phyloP scores from a whole-genome alignment of 306 rosid species.

The Carpinus viminea region DNA sequence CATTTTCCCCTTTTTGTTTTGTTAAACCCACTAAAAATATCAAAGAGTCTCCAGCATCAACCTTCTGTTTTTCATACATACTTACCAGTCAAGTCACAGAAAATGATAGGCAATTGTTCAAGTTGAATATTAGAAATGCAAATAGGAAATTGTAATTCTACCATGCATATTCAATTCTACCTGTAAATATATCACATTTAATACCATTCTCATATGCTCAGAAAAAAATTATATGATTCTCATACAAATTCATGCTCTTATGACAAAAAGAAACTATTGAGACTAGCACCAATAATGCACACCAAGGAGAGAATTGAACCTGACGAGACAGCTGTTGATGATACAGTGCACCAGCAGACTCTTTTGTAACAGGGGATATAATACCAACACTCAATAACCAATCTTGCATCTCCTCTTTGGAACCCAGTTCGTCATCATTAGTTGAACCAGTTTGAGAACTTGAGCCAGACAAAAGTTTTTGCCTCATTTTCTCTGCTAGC shows the following conservation, averaged over 20 bases:
- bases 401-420: constrained; percentile 96
- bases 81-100: neutral
- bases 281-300: neutral
- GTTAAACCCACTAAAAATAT: neutral
- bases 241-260: constrained; percentile 12
- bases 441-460: constrained; percentile 55
- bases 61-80: neutral
- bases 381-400: constrained; percentile 95
- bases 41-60: neutral
- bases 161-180: neutral
- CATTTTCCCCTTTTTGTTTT: neutral
- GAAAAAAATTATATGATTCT: too few species aligned
- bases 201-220: neutral
- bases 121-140: neutral
- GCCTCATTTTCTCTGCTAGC: constrained; percentile 99
- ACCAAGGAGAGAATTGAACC: constrained; percentile 47
- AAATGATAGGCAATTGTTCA: neutral
- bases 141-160: neutral
- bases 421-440: constrained; percentile 83
- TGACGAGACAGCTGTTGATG: constrained; percentile 96
- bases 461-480: constrained; percentile 73
- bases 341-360: constrained; percentile 94
- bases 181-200: constrained; percentile 10
- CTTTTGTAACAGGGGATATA: constrained; percentile 94
- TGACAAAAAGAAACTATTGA: constrained; percentile 8